Evolutionary conservation across 768 basidiomycete species (phyloP), one percentile per base, ranked within the genome.

Genomic region (Cystobasidium tubakii): DNA sequence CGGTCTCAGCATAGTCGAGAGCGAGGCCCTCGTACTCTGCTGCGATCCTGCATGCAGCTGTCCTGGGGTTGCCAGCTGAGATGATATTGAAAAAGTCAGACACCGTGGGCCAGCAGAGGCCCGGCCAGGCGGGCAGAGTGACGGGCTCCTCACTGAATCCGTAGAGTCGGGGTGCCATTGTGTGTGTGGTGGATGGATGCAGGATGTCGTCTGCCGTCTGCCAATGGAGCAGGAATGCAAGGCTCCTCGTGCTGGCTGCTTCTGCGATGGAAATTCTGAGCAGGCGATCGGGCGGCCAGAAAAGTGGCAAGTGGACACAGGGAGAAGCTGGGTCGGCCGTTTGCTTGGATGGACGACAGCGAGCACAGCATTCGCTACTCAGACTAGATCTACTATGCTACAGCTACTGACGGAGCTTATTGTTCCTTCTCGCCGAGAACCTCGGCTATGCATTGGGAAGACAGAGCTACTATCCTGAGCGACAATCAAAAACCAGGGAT

Each of bases 11-110:
- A 39, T 54, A 60, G 74, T 78, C 74, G 74, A 79, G 64, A 36
- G 74, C 66, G 60, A 79, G 29, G 66, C 75, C 76, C 70, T 76
- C 76, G 77, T 76, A 76, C 69, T 74, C 66, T 66, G 79, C 77
- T 31, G 55, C 75, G 57, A 73, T 31, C 23, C 54, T 31, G 53
- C 62, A 54, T 19, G 69, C 7, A 7, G 21, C 9, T n/a, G 69
- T 71, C n/a, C 69, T 12, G 17, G 25, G 50, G 69, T 71, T 71
- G 69, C 69, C 43, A 36, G n/a, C 55, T 71, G 34, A 3, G 7
- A 54, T 36, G 15, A 10, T 6, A 19, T 12, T 50, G 15, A 50
- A 17, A 15, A n/a, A 50, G 12, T 15, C 46, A 50, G 46, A 3
- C 7, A 50, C 7, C 12, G 46, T 50, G n/a, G 46, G 10, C 7